Evolutionary conservation across 352 stramenopile genomes (phyloP).

Genomic region (Phytophthora melonis): DNA sequence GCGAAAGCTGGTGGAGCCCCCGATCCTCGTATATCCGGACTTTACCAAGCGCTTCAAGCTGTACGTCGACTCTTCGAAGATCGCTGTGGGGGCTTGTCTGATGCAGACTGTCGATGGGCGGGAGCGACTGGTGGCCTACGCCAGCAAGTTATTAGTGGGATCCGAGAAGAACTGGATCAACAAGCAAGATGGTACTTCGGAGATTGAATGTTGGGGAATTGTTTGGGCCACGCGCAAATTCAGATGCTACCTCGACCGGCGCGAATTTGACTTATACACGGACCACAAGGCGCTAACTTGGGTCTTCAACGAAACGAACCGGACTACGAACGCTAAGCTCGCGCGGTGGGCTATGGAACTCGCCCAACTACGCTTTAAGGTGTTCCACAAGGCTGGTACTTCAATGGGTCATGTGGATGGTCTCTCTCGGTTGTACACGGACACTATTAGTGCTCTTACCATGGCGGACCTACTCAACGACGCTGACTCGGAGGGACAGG

Average conservation of each 20-base stretch:
- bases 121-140: not conserved
- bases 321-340: not conserved
- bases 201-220: conserved; percentile 4
- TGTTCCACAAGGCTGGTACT: conserved; percentile 5
- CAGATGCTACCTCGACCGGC: not conserved
- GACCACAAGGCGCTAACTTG: not conserved
- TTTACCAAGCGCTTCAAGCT: conserved; percentile 2
- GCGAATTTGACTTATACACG: not conserved
- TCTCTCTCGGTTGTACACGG: not conserved
- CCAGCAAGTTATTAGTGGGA: not conserved
- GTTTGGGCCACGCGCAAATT: not conserved
- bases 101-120: conserved; percentile 1
- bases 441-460: not conserved
- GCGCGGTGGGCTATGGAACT: conserved; percentile 13
- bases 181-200: not conserved
- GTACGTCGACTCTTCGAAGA: conserved; percentile 3
- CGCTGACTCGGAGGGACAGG: not conserved
- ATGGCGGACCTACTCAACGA: not conserved
- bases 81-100: not conserved
- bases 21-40: conserved; percentile 9
- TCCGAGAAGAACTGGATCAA: conserved; percentile 6
- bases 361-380: conserved; percentile 6
- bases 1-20: not conserved
- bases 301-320: not conserved
- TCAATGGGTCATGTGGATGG: conserved; percentile 12